Base-by-base conservation (phyloP, 2,329 filamentous ascomycete species). In the Ilyonectria destructans region DNA sequence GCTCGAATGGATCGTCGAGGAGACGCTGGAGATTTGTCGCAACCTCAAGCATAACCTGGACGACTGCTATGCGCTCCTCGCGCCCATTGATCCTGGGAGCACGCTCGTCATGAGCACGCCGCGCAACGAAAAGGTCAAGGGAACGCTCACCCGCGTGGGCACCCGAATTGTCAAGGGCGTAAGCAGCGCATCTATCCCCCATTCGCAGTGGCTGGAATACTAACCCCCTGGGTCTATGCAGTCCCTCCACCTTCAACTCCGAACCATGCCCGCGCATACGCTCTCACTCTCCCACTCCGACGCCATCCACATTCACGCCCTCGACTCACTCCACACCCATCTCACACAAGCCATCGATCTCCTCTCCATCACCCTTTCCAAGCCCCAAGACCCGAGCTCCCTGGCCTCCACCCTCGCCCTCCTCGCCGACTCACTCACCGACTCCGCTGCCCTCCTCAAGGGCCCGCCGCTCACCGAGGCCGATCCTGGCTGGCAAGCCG, bases 161-260 rank as follows among this genome's bases (percentile, higher is more conserved):
- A 94, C 94, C n/a, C 90, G 92, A 58, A 92, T 99, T 71, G 92
- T 97, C 70, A 97, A 97, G 80, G 96, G 95, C 72, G 93, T 95
- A 85, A 75, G 91, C 49, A 35, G 26, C 31, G 13, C 23, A 23
- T 58, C 23, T 17, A 21, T n/a, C 87, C 6, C 5, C 33, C 29
- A n/a, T 56, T 46, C 19, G 23, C 12, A 17, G 23, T 51, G 13
- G 23, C 52, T 49, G 21, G 12, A n/a, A 12, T 13, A 9, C 35
- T 55, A 19, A 43, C 31, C 63, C 62, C 43, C 64, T 48, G 45
- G 37, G 26, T 57, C 43, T 8, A 26, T 54, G 29, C 74, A 93
- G 92, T 92, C 92, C 69, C 88, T 97, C 69, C 90, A 93, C 77
- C 88, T 98, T 40, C 91, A 93, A 59, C 88, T 97, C 13, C 87